Base-by-base conservation (phyloP, 768 basidiomycete species). In the Tricholoma furcatifolium region DNA sequence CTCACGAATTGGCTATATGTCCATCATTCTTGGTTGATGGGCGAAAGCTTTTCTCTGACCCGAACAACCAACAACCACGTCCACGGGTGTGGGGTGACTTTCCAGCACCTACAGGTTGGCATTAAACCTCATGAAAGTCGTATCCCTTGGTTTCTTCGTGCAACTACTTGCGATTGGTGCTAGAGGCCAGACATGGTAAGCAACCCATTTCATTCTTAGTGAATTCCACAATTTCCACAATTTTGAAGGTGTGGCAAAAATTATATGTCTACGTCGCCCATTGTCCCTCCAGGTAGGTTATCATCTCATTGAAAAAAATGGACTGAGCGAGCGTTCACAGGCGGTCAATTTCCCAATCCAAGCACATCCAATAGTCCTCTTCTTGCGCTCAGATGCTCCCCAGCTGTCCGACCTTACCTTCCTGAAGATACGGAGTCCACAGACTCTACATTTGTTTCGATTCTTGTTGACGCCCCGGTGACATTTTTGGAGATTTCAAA, bases 361-460 rank as follows among this genome's bases (percentile, higher is more conserved):
- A 62, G 62, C 8, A 56, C 61, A 1, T 75, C 74, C 2, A 55
- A 68, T 0, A 63, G 61, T 1, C 68, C 82, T n/a, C 73, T 82
- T 36, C 73, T 85, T 21, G 79, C 82, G 7, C 65, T 86, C 35
- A 79, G 81, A 9, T 85, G 84, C 54, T 74, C 75, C 8, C 82
- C 81, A 24, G 79, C 80, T 2, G 76, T 84, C 20, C 73, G 77
- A 6, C 84, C 84, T 1, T 86, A 83, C 62, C 74, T 85, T 20
- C 74, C 77, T 14, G 81, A 79, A 57, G 83, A 84, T 55, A 66
- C 68, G 6, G 50, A 63, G 43, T 54, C 58, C 39, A 51, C 60
- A 7, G 62, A 65, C 35, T 49, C 64, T 9, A 70, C 72, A 3
- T 69, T 73, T 2, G 70, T 74, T 12, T 70, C 74, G 14, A 71